Evolutionary conservation across 2,329 filamentous ascomycete species (phyloP).

Genomic region (Botrytis pseudocinerea): DNA sequence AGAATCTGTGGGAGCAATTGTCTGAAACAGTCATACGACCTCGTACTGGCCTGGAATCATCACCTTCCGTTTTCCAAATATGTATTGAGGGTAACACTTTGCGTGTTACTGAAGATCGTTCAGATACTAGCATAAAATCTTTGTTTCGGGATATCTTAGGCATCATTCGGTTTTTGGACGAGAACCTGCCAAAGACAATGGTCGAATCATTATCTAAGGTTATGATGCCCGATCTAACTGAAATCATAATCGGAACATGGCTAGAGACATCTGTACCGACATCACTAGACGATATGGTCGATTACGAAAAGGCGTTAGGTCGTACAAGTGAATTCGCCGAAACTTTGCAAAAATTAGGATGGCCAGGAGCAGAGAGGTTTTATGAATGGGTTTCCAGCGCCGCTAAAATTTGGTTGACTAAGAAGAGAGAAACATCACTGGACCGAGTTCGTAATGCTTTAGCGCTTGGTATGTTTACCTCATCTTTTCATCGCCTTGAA

Average conservation of each 20-base stretch:
- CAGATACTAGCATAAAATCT: conserved; percentile 50
- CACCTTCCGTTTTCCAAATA: conserved; percentile 45
- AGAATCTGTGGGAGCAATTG: conserved; percentile 61
- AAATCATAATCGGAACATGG: conserved; percentile 71
- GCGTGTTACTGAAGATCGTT: conserved; percentile 44
- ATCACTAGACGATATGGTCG: conserved; percentile 67
- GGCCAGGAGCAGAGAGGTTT: conserved; percentile 63
- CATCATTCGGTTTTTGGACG: conserved; percentile 54
- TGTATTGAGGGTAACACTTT: conserved; percentile 48
- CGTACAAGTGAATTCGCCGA: conserved; percentile 64
- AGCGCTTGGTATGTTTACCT: conserved; percentile 42
- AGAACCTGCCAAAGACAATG: conserved; percentile 55
- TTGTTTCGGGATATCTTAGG: conserved; percentile 56
- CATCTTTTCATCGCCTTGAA: background rate
- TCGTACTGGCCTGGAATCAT: conserved; percentile 51
- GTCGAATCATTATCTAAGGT: conserved; percentile 62
- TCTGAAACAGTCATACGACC: conserved; percentile 62
- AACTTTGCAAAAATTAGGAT: conserved; percentile 61
- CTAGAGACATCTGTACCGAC: conserved; percentile 75
- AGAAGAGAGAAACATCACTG: conserved; percentile 77
- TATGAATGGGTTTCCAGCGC: conserved; percentile 79
- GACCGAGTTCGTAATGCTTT: conserved; percentile 72
- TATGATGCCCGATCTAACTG: conserved; percentile 69
- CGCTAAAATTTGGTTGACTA: conserved; percentile 81
- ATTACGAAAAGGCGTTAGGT: conserved; percentile 70